Evolutionary conservation across 257 asterid species (phyloP).

Genomic region (Pogostemon cablin): DNA sequence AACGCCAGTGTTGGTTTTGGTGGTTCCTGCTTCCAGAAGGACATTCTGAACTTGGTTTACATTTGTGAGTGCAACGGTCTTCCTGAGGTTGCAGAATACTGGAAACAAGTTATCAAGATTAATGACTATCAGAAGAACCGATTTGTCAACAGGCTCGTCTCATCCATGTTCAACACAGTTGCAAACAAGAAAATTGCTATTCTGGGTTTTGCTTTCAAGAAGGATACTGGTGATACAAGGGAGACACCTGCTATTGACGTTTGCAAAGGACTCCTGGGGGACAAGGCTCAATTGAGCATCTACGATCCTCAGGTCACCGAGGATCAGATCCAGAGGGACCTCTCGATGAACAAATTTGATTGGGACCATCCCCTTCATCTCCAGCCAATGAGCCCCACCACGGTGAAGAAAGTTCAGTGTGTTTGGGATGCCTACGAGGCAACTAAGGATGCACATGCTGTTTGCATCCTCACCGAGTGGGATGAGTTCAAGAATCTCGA

Average conservation of each 20-base stretch:
- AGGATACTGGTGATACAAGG: slow-evolving; percentile 83
- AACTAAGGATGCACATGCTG: slow-evolving; percentile 72
- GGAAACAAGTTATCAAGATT: slow-evolving; percentile 90
- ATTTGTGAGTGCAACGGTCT: slow-evolving; percentile 91
- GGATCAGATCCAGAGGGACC: slow-evolving; percentile 89
- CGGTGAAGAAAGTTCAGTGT: slow-evolving; percentile 64
- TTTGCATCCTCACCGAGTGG: slow-evolving; percentile 93
- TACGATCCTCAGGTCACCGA: slow-evolving; percentile 85
- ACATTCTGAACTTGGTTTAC: slow-evolving; percentile 79
- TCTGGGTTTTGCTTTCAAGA: slow-evolving; percentile 83
- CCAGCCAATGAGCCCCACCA: slow-evolving; percentile 86
- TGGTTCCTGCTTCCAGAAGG: slow-evolving; percentile 94
- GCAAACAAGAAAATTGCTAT: slow-evolving; percentile 83
- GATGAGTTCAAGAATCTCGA: slow-evolving; percentile 86
- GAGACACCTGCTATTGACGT: slow-evolving; percentile 90
- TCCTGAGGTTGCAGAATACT: slow-evolving; percentile 85
- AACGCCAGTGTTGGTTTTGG: slow-evolving; percentile 92
- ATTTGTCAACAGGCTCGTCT: slow-evolving; percentile 71
- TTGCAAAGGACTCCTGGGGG: slow-evolving; percentile 83
- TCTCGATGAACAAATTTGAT: slow-evolving; percentile 77
- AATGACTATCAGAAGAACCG: slow-evolving; percentile 83
- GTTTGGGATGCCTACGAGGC: slow-evolving; percentile 82
- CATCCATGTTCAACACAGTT: slow-evolving; percentile 87
- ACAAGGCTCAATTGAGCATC: slow-evolving; percentile 78
- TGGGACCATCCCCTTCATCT: slow-evolving; percentile 96